A percentile compares a stretch with the other conserved stretches of the same genome.
These are phyloP conservation scores for Violaceomyces palustris DNA, from an alignment of 1,284 basidiomycete species.

Conservation along the genomic window DNA sequence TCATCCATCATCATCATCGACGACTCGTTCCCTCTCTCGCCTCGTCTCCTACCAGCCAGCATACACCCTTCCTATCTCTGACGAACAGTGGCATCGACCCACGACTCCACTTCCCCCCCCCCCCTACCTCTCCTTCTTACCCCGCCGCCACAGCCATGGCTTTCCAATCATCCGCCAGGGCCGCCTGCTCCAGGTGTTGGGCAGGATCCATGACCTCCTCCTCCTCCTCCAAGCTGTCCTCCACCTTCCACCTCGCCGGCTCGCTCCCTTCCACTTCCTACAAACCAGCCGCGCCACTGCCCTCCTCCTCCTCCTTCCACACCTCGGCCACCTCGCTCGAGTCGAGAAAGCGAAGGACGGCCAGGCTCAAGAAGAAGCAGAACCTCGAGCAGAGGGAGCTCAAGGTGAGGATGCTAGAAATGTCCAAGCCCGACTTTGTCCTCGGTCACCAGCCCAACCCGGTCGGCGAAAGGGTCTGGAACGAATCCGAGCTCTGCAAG, in stretches of 20 bases:
- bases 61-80: neutral
- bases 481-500: conserved; percentile 33
- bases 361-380: conserved; percentile 43
- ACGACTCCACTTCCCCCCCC: neutral
- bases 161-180: neutral
- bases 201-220: neutral
- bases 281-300: too few species aligned
- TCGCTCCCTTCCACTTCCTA: conserved; percentile 17
- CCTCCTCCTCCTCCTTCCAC: conserved; percentile 11
- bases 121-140: neutral
- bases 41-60: too few species aligned
- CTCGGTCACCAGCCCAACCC: conserved; percentile 62
- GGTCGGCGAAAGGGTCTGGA: conserved; percentile 41
- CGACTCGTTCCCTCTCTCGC: too few species aligned
- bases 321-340: conserved; percentile 22
- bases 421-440: conserved; percentile 63
- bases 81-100: neutral
- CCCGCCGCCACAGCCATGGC: neutral
- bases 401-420: conserved; percentile 51
- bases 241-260: conserved; percentile 10
- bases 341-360: conserved; percentile 32
- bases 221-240: conserved; percentile 8
- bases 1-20: too few species aligned
- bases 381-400: conserved; percentile 50
- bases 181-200: neutral